Evolutionary conservation across 2,329 filamentous ascomycete species (phyloP).

Genomic region (Epichloe scottii): DNA sequence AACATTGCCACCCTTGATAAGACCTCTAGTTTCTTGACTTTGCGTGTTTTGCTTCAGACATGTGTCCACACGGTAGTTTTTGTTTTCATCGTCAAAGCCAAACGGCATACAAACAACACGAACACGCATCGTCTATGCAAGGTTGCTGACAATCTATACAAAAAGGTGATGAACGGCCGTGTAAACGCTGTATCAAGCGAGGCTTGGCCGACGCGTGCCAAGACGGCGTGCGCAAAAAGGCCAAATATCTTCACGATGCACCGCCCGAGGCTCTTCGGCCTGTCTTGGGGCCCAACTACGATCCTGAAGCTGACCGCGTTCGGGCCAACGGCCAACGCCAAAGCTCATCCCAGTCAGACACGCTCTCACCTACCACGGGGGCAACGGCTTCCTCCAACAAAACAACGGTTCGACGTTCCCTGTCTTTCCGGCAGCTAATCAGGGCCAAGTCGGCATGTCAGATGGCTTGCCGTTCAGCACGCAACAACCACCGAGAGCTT

Average conservation of each 20-base stretch:
- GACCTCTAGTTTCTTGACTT: background rate
- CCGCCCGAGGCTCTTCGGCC: conserved; percentile 79
- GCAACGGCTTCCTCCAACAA: conserved; percentile 36
- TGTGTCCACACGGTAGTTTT: background rate
- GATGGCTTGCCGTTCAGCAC: conserved; percentile 44
- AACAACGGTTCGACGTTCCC: conserved; percentile 34
- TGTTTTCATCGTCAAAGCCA: no score
- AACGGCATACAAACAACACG: no score
- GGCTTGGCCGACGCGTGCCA: conserved; percentile 84
- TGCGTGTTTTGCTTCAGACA: background rate
- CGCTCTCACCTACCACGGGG: conserved; percentile 25
- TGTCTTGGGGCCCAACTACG: conserved; percentile 63
- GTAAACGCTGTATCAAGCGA: conserved; percentile 86
- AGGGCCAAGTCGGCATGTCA: conserved; percentile 34
- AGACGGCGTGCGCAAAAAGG: conserved; percentile 95
- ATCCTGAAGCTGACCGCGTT: conserved; percentile 39
- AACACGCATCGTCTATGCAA: background rate
- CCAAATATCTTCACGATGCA: conserved; percentile 96
- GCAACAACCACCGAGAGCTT: conserved; percentile 61
- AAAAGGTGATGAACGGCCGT: conserved; percentile 86
- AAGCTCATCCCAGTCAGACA: conserved; percentile 34
- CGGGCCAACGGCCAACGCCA: conserved; percentile 35
- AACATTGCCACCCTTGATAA: no score
- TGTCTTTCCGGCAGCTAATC: conserved; percentile 34
- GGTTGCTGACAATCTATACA: conserved; percentile 16